Evolutionary conservation across 192 early-diverging fungal species (phyloP).

Genomic region (Funneliformis mosseae): DNA sequence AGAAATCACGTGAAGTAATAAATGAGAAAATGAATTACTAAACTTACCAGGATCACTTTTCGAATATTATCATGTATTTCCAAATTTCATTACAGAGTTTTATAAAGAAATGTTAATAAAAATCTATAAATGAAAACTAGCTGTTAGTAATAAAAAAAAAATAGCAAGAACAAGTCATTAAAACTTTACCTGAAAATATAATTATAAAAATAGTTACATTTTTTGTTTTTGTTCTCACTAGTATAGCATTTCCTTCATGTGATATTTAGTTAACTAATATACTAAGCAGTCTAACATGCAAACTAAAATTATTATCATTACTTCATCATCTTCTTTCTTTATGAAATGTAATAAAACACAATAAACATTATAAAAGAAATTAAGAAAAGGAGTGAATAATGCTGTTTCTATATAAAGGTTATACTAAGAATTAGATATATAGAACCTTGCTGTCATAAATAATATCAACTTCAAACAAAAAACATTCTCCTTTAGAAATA

Average conservation of each 20-base stretch:
- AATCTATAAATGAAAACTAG: neutral
- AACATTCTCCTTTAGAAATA: neutral
- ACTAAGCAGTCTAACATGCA: neutral
- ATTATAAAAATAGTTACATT: neutral
- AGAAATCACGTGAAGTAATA: no score
- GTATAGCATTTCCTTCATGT: neutral
- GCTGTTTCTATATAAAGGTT: neutral
- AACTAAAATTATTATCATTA: neutral
- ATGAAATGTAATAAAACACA: no score
- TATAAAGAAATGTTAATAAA: neutral
- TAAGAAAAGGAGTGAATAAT: neutral
- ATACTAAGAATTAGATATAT: neutral
- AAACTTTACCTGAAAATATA: neutral
- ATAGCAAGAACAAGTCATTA: neutral
- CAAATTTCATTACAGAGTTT: neutral
- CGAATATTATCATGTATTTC: neutral
- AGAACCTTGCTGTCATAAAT: slow-evolving; percentile 4
- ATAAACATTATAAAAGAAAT: no score
- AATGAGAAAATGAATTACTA: neutral
- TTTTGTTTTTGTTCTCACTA: neutral
- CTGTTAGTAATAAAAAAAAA: neutral
- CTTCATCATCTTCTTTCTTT: no score
- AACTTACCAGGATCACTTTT: neutral
- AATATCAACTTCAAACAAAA: slow-evolving; percentile 19
- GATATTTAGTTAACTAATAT: neutral